A percentile compares a stretch with the other conserved stretches of the same genome.
Conservation (phyloP, 1,284 basidiomycete genomes). For the Coniophora puteana region DNA sequence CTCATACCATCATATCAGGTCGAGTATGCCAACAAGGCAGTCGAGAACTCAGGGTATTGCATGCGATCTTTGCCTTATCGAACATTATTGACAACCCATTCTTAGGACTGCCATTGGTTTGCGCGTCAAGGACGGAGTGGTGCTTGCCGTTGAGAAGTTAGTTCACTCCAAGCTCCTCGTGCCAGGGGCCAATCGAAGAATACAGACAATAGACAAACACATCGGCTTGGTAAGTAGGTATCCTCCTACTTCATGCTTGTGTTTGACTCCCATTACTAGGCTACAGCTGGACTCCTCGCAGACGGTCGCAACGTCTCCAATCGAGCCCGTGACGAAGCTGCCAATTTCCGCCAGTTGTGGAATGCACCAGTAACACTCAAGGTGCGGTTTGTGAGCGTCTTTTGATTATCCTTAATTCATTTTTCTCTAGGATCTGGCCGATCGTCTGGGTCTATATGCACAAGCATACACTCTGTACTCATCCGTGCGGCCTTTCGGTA, state of each 20-base stretch:
- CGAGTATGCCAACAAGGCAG: constrained; percentile 98
- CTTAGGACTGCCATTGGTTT: constrained; percentile 86
- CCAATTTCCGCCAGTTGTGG: constrained; percentile 75
- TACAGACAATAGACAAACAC: constrained; percentile 91
- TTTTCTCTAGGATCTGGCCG: constrained; percentile 65
- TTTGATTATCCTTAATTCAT: constrained; percentile 3
- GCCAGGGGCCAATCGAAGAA: constrained; percentile 89
- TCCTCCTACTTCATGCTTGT: not conserved
- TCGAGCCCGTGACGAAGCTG: constrained; percentile 83
- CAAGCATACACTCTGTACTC: constrained; percentile 98
- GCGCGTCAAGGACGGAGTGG: constrained; percentile 89
- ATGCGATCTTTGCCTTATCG: constrained; percentile 11
- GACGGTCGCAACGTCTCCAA: constrained; percentile 91
- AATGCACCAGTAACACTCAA: constrained; percentile 78
- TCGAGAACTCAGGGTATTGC: constrained; percentile 90
- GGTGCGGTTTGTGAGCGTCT: constrained; percentile 39
- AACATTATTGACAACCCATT: constrained; percentile 3
- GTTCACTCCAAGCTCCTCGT: constrained; percentile 97
- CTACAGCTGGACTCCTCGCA: constrained; percentile 90
- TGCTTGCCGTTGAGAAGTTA: constrained; percentile 96
- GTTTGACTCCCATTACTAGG: constrained; percentile 40
- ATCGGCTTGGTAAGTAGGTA: constrained; percentile 73
- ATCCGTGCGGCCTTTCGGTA: constrained; percentile 95
- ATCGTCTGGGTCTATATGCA: constrained; percentile 85
- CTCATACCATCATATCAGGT: constrained; percentile 50